Conservation (phyloP, 495 filamentous ascomycete genomes). For the Podospora anserina region DNA sequence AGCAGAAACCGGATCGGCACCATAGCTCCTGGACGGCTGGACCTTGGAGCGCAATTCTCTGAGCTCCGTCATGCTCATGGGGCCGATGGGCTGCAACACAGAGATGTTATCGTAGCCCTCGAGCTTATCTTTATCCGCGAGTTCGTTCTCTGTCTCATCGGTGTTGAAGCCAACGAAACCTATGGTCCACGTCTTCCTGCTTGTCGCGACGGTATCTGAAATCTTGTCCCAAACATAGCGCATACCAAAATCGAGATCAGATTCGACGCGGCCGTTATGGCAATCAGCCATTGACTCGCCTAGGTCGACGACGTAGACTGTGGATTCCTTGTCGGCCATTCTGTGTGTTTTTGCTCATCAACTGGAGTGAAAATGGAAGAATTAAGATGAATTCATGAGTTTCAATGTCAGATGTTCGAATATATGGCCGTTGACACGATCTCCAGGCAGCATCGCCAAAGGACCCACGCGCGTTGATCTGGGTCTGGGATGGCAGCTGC, state of each 20-base stretch:
- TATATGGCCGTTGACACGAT: background rate
- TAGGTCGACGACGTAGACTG: conserved; percentile 87
- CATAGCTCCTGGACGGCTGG: conserved; percentile 54
- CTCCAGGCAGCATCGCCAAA: conserved; percentile 31
- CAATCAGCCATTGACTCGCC: conserved; percentile 77
- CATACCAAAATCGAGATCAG: conserved; percentile 87
- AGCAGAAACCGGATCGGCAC: conserved; percentile 82
- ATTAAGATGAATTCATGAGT: conserved; percentile 1
- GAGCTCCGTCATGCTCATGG: conserved; percentile 69
- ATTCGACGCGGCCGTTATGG: conserved; percentile 67
- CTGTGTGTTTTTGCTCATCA: conserved; percentile 14
- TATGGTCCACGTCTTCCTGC: conserved; percentile 73
- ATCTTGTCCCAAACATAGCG: conserved; percentile 97
- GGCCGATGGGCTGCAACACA: conserved; percentile 66
- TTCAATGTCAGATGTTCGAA: background rate
- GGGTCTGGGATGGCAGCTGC: conserved; percentile 11
- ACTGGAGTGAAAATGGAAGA: background rate
- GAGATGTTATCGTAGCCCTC: conserved; percentile 75
- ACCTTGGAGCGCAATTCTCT: conserved; percentile 60
- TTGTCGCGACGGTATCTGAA: conserved; percentile 74
- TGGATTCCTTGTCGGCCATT: conserved; percentile 95
- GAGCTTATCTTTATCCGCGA: conserved; percentile 48
- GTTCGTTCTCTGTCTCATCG: conserved; percentile 68
- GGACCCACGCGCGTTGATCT: conserved; percentile 12
- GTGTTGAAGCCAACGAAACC: conserved; percentile 83